Conservation (phyloP, 257 asterid genomes). For the Echium plantagineum region DNA sequence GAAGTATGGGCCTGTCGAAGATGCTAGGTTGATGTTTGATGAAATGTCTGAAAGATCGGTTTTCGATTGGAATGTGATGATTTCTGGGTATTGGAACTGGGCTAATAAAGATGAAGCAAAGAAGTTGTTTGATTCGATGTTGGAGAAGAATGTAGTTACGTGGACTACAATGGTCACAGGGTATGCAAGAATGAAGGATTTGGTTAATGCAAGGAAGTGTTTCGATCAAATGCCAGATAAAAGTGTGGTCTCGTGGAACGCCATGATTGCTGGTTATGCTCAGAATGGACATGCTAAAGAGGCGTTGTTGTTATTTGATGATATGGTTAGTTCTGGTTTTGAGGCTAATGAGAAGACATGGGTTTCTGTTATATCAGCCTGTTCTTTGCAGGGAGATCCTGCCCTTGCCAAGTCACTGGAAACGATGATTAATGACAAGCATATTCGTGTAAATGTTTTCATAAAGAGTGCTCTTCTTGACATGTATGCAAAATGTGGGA, state of each 20-base stretch:
- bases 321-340: slow-evolving; percentile 42
- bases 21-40: slow-evolving; percentile 50
- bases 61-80: slow-evolving; percentile 62
- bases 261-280: slow-evolving; percentile 63
- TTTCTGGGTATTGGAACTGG: slow-evolving; percentile 66
- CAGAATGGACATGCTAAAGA: slow-evolving; percentile 45
- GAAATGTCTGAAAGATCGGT: slow-evolving; percentile 39
- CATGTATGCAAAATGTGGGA: slow-evolving; percentile 65
- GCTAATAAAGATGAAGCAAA: slow-evolving; percentile 37
- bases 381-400: slow-evolving; percentile 44
- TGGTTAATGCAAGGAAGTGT: slow-evolving; percentile 42
- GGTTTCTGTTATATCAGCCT: slow-evolving; percentile 52
- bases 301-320: slow-evolving; percentile 35
- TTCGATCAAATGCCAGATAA: slow-evolving; percentile 54
- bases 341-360: slow-evolving; percentile 49
- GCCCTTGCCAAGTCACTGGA: slow-evolving; percentile 30
- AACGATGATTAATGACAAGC: slow-evolving; percentile 26
- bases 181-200: slow-evolving; percentile 40
- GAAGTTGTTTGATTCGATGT: slow-evolving; percentile 42
- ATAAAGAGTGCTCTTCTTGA: slow-evolving; percentile 61
- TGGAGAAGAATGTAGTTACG: slow-evolving; percentile 45
- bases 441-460: slow-evolving; percentile 22
- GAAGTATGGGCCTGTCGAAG: slow-evolving; percentile 47
- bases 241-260: slow-evolving; percentile 63
- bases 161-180: slow-evolving; percentile 79